A percentile compares a stretch with the other conserved stretches of the same genome.
Evolutionary conservation across 2,329 filamentous ascomycete genomes (phyloP).

Genomic region (Metarhizium guizhouense): DNA sequence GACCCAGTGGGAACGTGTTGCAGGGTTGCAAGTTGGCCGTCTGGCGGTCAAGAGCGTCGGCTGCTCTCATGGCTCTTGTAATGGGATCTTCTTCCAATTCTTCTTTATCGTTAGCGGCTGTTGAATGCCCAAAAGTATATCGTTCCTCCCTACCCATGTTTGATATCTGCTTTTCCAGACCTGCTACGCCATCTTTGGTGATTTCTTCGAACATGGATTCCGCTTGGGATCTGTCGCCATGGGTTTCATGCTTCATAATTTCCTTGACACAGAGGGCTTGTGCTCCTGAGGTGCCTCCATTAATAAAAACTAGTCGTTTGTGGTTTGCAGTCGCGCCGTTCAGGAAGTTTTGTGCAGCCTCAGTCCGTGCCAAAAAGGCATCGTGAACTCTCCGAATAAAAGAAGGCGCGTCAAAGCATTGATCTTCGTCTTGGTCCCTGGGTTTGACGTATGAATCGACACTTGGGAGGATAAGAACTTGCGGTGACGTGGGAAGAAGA

Average conservation of each 20-base stretch:
- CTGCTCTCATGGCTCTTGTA: conserved; percentile 47
- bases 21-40: conserved; percentile 44
- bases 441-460: conserved; percentile 5
- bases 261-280: conserved; percentile 43
- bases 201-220: conserved; percentile 42
- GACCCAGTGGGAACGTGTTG: conserved; percentile 38
- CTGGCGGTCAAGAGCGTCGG: conserved; percentile 46
- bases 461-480: conserved; percentile 47
- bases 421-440: not conserved
- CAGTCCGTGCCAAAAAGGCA: conserved; percentile 36
- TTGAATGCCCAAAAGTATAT: conserved; percentile 1
- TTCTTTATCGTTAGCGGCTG: conserved; percentile 13
- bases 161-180: conserved; percentile 19
- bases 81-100: conserved; percentile 44
- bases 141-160: conserved; percentile 10
- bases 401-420: conserved; percentile 19
- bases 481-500: conserved; percentile 48
- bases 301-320: conserved; percentile 50
- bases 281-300: conserved; percentile 48
- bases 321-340: conserved; percentile 32
- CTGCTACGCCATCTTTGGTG: conserved; percentile 38
- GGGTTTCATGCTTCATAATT: conserved; percentile 43
- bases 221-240: conserved; percentile 40
- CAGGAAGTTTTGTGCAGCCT: conserved; percentile 43
- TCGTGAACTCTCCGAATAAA: conserved; percentile 42